A percentile compares a stretch with the other conserved stretches of the same genome.
These are phyloP conservation scores for Gastrodia elata DNA, from an alignment of 106 monocot species.

Conservation along the genomic window DNA sequence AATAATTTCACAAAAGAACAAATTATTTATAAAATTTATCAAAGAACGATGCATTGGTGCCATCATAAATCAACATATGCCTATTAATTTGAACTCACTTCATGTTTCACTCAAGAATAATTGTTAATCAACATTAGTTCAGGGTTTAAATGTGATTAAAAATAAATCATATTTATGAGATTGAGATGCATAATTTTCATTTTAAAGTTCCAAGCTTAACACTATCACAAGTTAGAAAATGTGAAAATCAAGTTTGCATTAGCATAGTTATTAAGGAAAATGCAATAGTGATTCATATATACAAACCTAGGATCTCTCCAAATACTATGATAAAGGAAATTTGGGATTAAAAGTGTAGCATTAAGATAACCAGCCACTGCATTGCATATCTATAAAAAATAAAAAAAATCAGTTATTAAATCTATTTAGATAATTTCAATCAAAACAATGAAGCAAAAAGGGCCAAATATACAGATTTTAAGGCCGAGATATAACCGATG, in stretches of 20 bases:
- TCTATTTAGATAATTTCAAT: neutral
- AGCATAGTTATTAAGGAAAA: neutral
- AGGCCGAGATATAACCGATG: conserved; percentile 45
- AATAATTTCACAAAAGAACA: neutral
- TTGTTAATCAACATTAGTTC: neutral
- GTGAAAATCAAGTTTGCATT: neutral
- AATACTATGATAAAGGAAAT: conserved; percentile 94
- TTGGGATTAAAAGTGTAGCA: conserved; percentile 91
- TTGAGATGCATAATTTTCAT: neutral
- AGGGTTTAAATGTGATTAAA: neutral
- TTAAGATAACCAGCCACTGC: conserved; percentile 95
- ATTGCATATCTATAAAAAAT: conserved; percentile 93
- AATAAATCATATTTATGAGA: neutral
- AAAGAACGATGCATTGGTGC: neutral
- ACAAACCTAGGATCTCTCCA: conserved; percentile 94
- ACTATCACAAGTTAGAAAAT: neutral
- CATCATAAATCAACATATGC: neutral
- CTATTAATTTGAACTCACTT: neutral
- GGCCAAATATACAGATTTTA: conserved; percentile 1
- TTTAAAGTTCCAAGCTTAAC: neutral
- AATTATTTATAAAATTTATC: neutral
- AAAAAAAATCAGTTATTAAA: neutral
- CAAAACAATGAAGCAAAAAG: conserved; percentile 1
- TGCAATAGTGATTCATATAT: neutral
- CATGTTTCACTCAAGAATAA: neutral